Percentiles rank a stretch among this genome's conserved stretches.
phyloP scores from a whole-genome alignment of 768 basidiomycete genomes.

The Tephrocybe rancida region DNA sequence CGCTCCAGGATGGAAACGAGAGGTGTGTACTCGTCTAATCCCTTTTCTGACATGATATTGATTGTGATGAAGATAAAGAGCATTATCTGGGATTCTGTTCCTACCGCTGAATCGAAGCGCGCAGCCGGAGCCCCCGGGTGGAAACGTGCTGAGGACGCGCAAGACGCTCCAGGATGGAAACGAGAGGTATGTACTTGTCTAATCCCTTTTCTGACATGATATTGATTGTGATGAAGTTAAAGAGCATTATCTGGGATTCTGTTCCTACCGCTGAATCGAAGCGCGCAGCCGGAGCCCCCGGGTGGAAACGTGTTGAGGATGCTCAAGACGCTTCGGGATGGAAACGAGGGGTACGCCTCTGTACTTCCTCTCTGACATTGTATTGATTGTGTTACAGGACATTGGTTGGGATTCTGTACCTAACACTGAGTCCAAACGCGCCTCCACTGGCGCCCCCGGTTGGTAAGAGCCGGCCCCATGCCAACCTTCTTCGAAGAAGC shows the following conservation, averaged over 20 bases:
- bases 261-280: constrained; percentile 9
- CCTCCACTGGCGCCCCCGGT: neutral
- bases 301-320: constrained; percentile 3
- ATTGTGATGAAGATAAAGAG: neutral
- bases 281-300: neutral
- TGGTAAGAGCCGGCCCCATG: no score
- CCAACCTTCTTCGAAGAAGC: constrained; percentile 7
- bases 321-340: neutral
- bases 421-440: constrained; percentile 1
- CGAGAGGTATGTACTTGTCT: neutral
- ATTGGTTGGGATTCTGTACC: no score
- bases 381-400: no score
- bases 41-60: neutral
- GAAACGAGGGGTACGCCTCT: neutral
- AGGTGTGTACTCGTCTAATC: neutral
- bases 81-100: no score
- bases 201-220: neutral
- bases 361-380: neutral
- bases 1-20: neutral
- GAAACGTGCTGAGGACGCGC: constrained; percentile 2
- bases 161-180: neutral
- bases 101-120: constrained; percentile 6
- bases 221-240: neutral
- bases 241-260: no score
- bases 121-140: neutral